phyloP scores from a whole-genome alignment of 2,329 filamentous ascomycete genomes.

The Aspergillus aculeatinus region DNA sequence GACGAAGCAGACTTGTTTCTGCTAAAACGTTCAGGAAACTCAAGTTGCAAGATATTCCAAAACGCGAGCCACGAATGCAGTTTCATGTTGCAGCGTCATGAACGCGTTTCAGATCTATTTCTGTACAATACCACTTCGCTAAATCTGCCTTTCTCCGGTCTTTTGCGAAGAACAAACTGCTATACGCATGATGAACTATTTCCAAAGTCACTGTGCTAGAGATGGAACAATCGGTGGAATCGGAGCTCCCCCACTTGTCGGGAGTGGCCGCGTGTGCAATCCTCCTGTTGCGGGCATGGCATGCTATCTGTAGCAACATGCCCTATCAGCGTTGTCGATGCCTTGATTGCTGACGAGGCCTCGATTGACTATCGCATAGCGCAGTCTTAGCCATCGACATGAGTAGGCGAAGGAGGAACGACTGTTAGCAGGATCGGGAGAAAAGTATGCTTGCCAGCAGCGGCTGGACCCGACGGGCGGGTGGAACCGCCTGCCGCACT shows the following conservation, averaged over 20 bases:
- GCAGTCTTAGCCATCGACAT: background rate
- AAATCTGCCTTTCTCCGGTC: no score
- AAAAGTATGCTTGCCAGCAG: slow-evolving; percentile 1
- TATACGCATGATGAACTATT: no score
- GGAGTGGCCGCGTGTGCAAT: background rate
- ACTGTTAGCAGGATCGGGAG: background rate
- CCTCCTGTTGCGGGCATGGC: background rate
- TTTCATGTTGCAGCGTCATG: background rate
- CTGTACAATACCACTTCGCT: background rate
- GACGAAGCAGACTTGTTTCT: no score
- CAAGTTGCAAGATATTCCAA: no score
- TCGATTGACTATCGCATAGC: background rate
- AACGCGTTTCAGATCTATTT: background rate
- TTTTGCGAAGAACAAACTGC: background rate
- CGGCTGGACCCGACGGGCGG: slow-evolving; percentile 6
- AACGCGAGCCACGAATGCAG: background rate
- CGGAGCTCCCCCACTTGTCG: background rate
- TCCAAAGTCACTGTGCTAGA: background rate
- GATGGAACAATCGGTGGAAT: background rate
- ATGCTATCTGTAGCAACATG: background rate
- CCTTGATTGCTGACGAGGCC: background rate
- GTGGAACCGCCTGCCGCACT: slow-evolving; percentile 5
- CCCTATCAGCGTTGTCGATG: background rate
- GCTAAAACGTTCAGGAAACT: no score
- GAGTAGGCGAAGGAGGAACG: no score